phyloP scores from a whole-genome alignment of 768 basidiomycete genomes.

The Dacryopinax spathularia region DNA sequence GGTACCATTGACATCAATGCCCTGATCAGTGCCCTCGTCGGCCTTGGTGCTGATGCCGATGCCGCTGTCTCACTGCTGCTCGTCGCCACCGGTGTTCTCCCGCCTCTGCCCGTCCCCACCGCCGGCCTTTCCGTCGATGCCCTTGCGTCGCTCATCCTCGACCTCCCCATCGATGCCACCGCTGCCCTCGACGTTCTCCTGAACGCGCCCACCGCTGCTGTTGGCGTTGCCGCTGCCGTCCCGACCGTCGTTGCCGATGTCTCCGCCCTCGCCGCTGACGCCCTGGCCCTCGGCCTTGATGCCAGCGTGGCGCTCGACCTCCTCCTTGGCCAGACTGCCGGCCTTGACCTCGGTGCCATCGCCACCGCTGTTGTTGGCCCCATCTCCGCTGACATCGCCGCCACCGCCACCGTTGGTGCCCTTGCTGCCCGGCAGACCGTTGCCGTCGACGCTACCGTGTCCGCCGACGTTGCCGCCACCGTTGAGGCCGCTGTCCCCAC shows the following conservation, averaged over 20 bases:
- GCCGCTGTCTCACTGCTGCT: not conserved
- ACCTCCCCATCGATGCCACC: not conserved
- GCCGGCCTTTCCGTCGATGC: not conserved
- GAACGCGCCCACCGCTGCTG: not conserved
- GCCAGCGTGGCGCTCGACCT: not conserved
- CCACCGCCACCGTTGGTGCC: not conserved
- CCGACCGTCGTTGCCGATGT: not conserved
- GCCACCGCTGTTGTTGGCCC: not conserved
- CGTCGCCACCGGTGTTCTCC: not conserved
- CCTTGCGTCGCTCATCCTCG: not conserved
- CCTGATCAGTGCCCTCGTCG: not conserved
- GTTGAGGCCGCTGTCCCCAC: not conserved
- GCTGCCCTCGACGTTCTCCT: not conserved
- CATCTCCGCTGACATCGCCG: not conserved
- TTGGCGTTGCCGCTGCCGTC: not conserved
- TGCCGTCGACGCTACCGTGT: not conserved
- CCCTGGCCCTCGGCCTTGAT: not conserved
- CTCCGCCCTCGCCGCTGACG: not conserved
- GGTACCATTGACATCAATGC: not conserved
- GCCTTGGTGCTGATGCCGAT: not conserved
- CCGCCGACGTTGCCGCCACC: not conserved
- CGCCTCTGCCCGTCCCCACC: not conserved
- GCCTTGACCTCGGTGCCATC: not conserved
- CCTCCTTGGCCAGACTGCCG: not conserved
- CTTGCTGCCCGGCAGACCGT: not conserved